Evolutionary conservation across 2,329 filamentous ascomycete species (phyloP).

Genomic region (Penicillium sclerotiorum): DNA sequence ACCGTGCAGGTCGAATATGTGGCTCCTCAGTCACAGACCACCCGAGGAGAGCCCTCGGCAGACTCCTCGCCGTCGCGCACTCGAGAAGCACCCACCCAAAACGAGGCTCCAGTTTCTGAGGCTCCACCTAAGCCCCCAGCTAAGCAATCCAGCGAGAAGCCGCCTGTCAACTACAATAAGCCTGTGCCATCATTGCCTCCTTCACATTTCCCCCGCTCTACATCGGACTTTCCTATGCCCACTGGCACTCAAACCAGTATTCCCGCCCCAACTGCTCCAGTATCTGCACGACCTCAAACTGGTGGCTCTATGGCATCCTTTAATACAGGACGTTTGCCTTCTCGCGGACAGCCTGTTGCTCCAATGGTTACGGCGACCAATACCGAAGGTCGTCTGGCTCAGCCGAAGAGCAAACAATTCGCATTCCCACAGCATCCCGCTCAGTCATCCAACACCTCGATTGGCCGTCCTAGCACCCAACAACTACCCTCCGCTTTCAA

Average conservation of each 20-base stretch:
- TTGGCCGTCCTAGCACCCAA: slow-evolving; percentile 62
- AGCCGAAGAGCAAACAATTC: slow-evolving; percentile 72
- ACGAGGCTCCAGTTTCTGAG: slow-evolving; percentile 11
- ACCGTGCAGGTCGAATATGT: slow-evolving; percentile 99
- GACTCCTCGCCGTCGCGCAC: slow-evolving; percentile 20
- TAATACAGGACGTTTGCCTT: slow-evolving; percentile 65
- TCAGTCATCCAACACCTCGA: slow-evolving; percentile 55
- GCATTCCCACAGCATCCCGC: slow-evolving; percentile 62
- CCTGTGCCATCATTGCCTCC: too few species aligned
- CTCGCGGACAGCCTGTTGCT: slow-evolving; percentile 79
- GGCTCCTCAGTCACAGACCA: slow-evolving; percentile 82
- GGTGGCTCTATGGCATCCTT: slow-evolving; percentile 76
- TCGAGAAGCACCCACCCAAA: slow-evolving; percentile 5
- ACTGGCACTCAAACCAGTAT: slow-evolving; percentile 40
- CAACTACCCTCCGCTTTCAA: slow-evolving; percentile 62
- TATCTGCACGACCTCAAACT: slow-evolving; percentile 70
- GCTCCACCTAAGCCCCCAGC: slow-evolving; percentile 9
- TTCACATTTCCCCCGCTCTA: slow-evolving; percentile 56
- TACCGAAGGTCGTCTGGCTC: slow-evolving; percentile 85
- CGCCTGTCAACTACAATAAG: slow-evolving; percentile 26
- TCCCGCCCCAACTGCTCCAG: slow-evolving; percentile 41
- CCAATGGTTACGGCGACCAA: slow-evolving; percentile 87
- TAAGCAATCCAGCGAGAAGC: slow-evolving; percentile 6
- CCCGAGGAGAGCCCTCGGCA: slow-evolving; percentile 61
- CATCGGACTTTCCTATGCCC: slow-evolving; percentile 61